Percentiles rank a stretch among this genome's conserved stretches.
Conservation (phyloP, 2,329 filamentous ascomycete genomes). For the Alternaria triticimaculans region DNA sequence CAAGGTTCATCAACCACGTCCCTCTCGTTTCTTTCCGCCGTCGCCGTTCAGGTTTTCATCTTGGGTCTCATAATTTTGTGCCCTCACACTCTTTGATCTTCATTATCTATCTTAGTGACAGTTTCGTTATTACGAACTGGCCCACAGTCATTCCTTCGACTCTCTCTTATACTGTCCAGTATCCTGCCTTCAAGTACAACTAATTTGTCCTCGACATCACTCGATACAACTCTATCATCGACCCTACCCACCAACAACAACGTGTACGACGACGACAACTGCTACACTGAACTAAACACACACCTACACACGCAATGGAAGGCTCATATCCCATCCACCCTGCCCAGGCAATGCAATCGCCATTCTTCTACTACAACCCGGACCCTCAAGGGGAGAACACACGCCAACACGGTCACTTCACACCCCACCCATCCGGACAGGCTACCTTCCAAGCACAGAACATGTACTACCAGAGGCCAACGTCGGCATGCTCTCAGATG, state of each 20-base stretch:
- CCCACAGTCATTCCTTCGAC: slow-evolving; percentile 51
- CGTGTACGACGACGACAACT: slow-evolving; percentile 28
- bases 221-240: slow-evolving; percentile 12
- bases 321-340: slow-evolving; percentile 62
- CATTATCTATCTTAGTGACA: slow-evolving; percentile 46
- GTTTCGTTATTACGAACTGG: slow-evolving; percentile 48
- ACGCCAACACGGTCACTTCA: slow-evolving; percentile 78
- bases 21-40: slow-evolving; percentile 46
- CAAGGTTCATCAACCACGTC: slow-evolving; percentile 53
- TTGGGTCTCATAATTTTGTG: slow-evolving; percentile 38
- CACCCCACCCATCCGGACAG: slow-evolving; percentile 58
- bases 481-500: slow-evolving; percentile 67
- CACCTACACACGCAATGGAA: slow-evolving; percentile 64
- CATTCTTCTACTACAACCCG: slow-evolving; percentile 88
- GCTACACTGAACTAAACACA: neutral
- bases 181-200: slow-evolving; percentile 27
- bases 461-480: slow-evolving; percentile 61
- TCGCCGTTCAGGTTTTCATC: slow-evolving; percentile 44
- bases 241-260: slow-evolving; percentile 12
- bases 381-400: slow-evolving; percentile 71
- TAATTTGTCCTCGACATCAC: slow-evolving; percentile 34
- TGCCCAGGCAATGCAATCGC: slow-evolving; percentile 68
- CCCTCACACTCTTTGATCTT: slow-evolving; percentile 20
- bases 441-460: slow-evolving; percentile 52
- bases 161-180: slow-evolving; percentile 28